Evolutionary conservation across 805 yeast genomes (phyloP).

Genomic region (Cyberlindnera mycetangii): DNA sequence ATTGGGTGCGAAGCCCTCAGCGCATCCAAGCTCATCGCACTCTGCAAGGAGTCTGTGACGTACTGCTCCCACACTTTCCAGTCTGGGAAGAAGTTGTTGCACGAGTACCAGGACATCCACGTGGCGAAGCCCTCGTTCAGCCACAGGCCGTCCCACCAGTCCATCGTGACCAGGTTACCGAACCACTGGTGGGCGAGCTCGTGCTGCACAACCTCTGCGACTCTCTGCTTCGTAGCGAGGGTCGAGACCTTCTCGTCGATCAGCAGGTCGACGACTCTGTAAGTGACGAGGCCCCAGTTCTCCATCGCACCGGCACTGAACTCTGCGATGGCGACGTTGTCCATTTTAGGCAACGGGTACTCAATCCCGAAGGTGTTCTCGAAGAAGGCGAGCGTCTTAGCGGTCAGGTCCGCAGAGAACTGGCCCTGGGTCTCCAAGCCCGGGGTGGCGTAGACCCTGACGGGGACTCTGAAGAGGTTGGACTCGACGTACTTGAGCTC

Average conservation of each 20-base stretch:
- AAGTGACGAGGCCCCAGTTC: conserved; percentile 78
- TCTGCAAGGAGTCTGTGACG: conserved; percentile 72
- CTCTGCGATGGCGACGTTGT: conserved; percentile 79
- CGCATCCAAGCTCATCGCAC: conserved; percentile 72
- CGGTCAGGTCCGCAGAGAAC: conserved; percentile 72
- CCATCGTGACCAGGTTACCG: conserved; percentile 88
- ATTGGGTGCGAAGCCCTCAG: conserved; percentile 83
- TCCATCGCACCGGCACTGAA: conserved; percentile 91
- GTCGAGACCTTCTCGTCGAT: conserved; percentile 71
- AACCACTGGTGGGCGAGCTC: conserved; percentile 93
- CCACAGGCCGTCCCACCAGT: conserved; percentile 91
- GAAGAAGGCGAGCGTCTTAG: conserved; percentile 70
- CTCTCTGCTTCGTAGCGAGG: conserved; percentile 63
- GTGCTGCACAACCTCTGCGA: conserved; percentile 83
- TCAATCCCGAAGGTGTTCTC: conserved; percentile 71
- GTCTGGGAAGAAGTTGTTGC: conserved; percentile 72
- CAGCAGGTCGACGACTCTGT: conserved; percentile 71
- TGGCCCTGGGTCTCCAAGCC: conserved; percentile 70
- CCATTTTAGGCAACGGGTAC: conserved; percentile 78
- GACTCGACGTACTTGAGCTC: conserved; percentile 73
- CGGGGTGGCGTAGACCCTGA: conserved; percentile 77
- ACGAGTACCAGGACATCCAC: conserved; percentile 87
- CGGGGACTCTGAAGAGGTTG: conserved; percentile 65
- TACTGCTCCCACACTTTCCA: conserved; percentile 88
- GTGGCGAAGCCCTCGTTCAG: conserved; percentile 88